Evolutionary conservation across 768 basidiomycete species (phyloP), one percentile per base, ranked within the genome.

Genomic region (Boletus rubropictus): DNA sequence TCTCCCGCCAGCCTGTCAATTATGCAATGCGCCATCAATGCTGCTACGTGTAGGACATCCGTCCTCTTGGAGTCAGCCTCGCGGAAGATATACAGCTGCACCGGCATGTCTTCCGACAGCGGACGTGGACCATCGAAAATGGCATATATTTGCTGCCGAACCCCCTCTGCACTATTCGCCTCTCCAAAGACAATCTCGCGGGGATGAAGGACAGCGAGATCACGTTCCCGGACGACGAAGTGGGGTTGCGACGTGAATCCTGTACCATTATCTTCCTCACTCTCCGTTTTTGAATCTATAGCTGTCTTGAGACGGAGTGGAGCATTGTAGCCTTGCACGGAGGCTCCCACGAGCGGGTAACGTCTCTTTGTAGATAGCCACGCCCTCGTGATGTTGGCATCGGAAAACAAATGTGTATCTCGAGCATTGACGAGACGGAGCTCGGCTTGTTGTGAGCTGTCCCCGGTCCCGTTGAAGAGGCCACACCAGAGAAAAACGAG

Each of bases 351-450:
- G 4, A 82, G 65, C 2, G 80, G 80, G 49, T 67, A 79, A 28
- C 65, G 69, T 22, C 60, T 63, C 58, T 82, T 82, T 18, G 77
- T 58, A 10, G 68, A 56, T 18, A 63, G 24, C 79, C 79, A 83
- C 2, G 75, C 67, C 24, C 62, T 59, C 1, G 38, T 28, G 32
- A 81, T 54, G 48, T 73, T 78, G 10, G 54, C 53, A 6, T 58
- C 46, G 11, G 61, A 56, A 48, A 68, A 63, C 29, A 59, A 28
- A 62, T 44, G 21, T 49, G 50, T 38, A 46, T 48, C 57, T 25
- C 11, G 66, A 31, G 29, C 67, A 46, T 27, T 75, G 44, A 36
- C 65, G 59, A 63, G 48, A 11, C 35, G 46, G 25, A 62, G 25
- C 17, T 53, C 39, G 4, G 67, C 52, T 29, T 69, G 63, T 15